phyloP scores from a whole-genome alignment of 805 yeast genomes.

The Hanseniaspora guilliermondii region DNA sequence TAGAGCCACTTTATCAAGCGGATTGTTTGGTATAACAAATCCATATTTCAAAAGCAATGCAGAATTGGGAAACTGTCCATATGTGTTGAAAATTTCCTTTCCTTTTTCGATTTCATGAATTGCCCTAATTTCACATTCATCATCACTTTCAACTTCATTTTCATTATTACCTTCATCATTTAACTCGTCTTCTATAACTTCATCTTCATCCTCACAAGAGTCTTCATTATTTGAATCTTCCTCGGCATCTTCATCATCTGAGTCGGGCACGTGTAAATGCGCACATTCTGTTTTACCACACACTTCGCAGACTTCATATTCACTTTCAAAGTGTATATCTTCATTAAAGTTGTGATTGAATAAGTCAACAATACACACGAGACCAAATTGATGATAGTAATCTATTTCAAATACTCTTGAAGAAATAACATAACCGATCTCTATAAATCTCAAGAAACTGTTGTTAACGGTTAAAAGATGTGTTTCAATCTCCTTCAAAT shows the following conservation, averaged over 20 bases:
- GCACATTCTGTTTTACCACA: slow-evolving; percentile 40
- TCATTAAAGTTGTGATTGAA: slow-evolving; percentile 62
- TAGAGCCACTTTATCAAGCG: slow-evolving; percentile 46
- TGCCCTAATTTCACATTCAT: slow-evolving; percentile 52
- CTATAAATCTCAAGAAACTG: slow-evolving; percentile 40
- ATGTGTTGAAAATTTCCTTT: slow-evolving; percentile 66
- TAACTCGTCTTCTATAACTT: background rate
- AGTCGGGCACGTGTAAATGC: slow-evolving; percentile 21
- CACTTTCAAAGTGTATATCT: slow-evolving; percentile 53
- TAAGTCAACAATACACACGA: slow-evolving; percentile 86
- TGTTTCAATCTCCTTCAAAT: background rate
- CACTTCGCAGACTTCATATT: slow-evolving; percentile 38
- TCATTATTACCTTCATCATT: background rate
- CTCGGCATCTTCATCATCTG: slow-evolving; percentile 19
- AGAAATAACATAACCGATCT: slow-evolving; percentile 47
- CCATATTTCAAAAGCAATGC: slow-evolving; percentile 67
- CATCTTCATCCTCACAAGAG: background rate
- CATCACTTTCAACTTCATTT: background rate
- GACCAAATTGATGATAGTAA: slow-evolving; percentile 53
- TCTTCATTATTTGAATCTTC: slow-evolving; percentile 18
- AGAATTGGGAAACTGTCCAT: slow-evolving; percentile 62
- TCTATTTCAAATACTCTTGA: slow-evolving; percentile 78
- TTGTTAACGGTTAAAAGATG: slow-evolving; percentile 13
- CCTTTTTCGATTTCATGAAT: slow-evolving; percentile 38
- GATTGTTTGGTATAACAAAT: slow-evolving; percentile 45